These are phyloP conservation scores for Hypomontagnella submonticulosa DNA, from an alignment of 495 filamentous ascomycete species.

Conservation along the genomic window DNA sequence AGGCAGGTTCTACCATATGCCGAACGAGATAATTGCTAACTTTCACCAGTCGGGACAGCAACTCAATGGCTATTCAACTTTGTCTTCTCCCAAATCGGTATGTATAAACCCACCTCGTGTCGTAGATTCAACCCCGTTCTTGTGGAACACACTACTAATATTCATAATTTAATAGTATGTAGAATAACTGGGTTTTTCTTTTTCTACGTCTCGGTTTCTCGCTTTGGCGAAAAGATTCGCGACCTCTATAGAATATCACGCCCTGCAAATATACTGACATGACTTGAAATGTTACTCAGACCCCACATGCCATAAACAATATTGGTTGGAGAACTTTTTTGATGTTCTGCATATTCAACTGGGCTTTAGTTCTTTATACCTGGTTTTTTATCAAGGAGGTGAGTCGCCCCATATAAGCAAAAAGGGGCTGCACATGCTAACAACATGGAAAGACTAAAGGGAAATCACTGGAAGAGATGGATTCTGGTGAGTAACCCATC, in stretches of 20 bases:
- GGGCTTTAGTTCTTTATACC: constrained; percentile 55
- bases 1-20: constrained; percentile 1
- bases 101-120: too few relatives aligned
- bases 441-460: constrained; percentile 34
- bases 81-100: too few relatives aligned
- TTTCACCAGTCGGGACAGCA: constrained; percentile 52
- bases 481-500: constrained; percentile 25
- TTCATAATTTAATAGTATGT: too few relatives aligned
- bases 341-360: constrained; percentile 67
- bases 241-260: too few relatives aligned
- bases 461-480: constrained; percentile 43
- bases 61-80: constrained; percentile 53
- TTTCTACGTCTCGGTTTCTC: too few relatives aligned
- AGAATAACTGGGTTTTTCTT: too few relatives aligned
- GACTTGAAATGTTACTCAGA: too few relatives aligned
- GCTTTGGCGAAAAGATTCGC: too few relatives aligned
- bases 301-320: constrained; percentile 61
- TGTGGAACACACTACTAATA: too few relatives aligned
- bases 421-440: constrained; percentile 1
- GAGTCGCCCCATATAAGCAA: constrained; percentile 17
- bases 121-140: too few relatives aligned
- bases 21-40: neutral
- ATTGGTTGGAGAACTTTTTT: constrained; percentile 65
- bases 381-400: constrained; percentile 60
- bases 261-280: too few relatives aligned